Conservation (phyloP, 805 yeast genomes). For the Candida insectorum region DNA sequence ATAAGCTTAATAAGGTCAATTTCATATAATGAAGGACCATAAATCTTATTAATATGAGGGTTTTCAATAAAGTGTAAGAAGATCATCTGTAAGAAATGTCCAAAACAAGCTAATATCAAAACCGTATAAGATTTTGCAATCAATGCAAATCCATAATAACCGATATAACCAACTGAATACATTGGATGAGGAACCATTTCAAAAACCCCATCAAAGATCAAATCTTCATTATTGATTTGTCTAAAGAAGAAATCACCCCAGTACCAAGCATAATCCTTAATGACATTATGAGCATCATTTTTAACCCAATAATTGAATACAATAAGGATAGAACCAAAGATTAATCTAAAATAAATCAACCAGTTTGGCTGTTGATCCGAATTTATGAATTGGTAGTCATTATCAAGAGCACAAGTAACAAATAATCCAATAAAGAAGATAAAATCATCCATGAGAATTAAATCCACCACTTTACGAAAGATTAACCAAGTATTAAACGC, state of each 20-base stretch:
- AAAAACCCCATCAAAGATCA: slow-evolving; percentile 84
- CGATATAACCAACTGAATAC: slow-evolving; percentile 87
- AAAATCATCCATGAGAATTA: slow-evolving; percentile 82
- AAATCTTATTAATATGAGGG: slow-evolving; percentile 83
- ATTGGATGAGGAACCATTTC: slow-evolving; percentile 90
- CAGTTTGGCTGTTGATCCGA: slow-evolving; percentile 34
- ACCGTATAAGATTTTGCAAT: slow-evolving; percentile 73
- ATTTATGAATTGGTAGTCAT: slow-evolving; percentile 33
- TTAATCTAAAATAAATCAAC: slow-evolving; percentile 48
- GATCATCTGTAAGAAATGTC: slow-evolving; percentile 74
- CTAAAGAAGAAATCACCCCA: slow-evolving; percentile 93
- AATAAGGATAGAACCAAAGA: slow-evolving; percentile 58
- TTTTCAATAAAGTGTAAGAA: slow-evolving; percentile 74
- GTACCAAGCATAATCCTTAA: slow-evolving; percentile 90
- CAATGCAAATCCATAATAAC: slow-evolving; percentile 80
- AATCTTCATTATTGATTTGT: slow-evolving; percentile 56
- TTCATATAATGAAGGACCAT: slow-evolving; percentile 47
- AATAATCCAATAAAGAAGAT: slow-evolving; percentile 69
- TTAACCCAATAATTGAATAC: slow-evolving; percentile 82
- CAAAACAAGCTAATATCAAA: slow-evolving; percentile 63
- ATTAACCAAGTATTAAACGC: slow-evolving; percentile 83
- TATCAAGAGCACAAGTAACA: slow-evolving; percentile 40
- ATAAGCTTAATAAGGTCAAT: slow-evolving; percentile 32
- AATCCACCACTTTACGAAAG: slow-evolving; percentile 75
- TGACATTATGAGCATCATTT: slow-evolving; percentile 82